A percentile compares a stretch with the other conserved stretches of the same genome.
Evolutionary conservation across 202 grass and related monocot genomes (phyloP).

Genomic region (Alloteropsis angusta): DNA sequence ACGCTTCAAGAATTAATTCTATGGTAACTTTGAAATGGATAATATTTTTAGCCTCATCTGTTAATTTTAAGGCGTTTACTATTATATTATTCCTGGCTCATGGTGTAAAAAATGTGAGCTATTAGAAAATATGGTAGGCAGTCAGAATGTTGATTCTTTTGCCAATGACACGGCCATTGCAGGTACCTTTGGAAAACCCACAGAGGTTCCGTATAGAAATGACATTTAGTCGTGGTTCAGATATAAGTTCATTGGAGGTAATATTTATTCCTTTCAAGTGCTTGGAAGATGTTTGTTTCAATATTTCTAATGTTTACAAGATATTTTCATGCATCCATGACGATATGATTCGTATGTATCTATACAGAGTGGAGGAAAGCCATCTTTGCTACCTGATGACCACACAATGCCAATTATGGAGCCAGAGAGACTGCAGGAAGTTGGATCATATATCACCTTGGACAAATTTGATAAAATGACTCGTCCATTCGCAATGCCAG

Average conservation of each 20-base stretch:
- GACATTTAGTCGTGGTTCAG: constrained; percentile 88
- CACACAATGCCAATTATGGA: constrained; percentile 81
- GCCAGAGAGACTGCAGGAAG: constrained; percentile 76
- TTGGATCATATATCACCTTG: constrained; percentile 65
- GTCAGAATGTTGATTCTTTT: neutral
- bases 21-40: neutral
- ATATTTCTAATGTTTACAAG: constrained; percentile 7
- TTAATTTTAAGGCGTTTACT: neutral
- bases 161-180: constrained; percentile 10
- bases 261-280: constrained; percentile 22
- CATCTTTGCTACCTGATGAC: constrained; percentile 60
- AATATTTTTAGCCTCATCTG: neutral
- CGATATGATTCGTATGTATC: constrained; percentile 9
- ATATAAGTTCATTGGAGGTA: constrained; percentile 84
- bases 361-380: constrained; percentile 41
- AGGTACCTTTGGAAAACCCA: constrained; percentile 82
- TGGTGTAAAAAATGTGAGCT: neutral
- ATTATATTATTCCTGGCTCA: neutral
- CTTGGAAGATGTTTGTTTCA: neutral
- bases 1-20: neutral
- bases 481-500: constrained; percentile 79
- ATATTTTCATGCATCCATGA: constrained; percentile 13
- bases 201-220: constrained; percentile 96
- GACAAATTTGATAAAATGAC: constrained; percentile 91
- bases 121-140: neutral